A percentile compares a stretch with the other conserved stretches of the same genome.
Conservation (phyloP, 2,329 filamentous ascomycete genomes). For the Phialophora tarda region DNA sequence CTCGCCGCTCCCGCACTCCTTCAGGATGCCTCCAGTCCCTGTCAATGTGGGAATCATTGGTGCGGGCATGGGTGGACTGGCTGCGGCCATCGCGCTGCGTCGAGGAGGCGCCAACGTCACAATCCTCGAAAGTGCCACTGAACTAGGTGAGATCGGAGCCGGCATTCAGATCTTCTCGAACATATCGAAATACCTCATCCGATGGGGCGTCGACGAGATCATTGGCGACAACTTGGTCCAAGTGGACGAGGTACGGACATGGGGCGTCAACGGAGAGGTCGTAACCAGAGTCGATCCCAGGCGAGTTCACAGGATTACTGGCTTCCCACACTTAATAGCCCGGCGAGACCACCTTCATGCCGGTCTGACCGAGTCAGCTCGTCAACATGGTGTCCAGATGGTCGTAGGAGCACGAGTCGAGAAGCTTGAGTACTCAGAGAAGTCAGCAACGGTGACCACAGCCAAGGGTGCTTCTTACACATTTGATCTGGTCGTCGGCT, state of each 20-base stretch:
- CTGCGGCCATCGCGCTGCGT: conserved; percentile 52
- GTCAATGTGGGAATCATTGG: conserved; percentile 43
- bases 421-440: conserved; percentile 6
- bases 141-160: conserved; percentile 43
- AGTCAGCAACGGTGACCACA: conserved; percentile 19
- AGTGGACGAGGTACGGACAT: conserved; percentile 46
- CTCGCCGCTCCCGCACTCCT: not conserved
- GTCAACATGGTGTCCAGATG: conserved; percentile 25
- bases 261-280: conserved; percentile 41
- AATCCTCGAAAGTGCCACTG: conserved; percentile 24
- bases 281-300: conserved; percentile 24
- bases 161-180: conserved; percentile 51
- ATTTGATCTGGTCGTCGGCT: conserved; percentile 48
- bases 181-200: conserved; percentile 47
- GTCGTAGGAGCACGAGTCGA: conserved; percentile 20
- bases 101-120: conserved; percentile 45
- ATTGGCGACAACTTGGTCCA: conserved; percentile 50
- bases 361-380: conserved; percentile 23
- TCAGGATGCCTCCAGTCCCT: conserved; percentile 16
- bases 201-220: conserved; percentile 49
- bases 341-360: conserved; percentile 27
- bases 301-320: conserved; percentile 8
- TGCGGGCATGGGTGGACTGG: conserved; percentile 51
- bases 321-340: conserved; percentile 25
- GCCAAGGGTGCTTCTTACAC: conserved; percentile 38